Base-by-base conservation (phyloP, 2,329 filamentous ascomycete genomes). In the Leptoxyphium fumago region DNA sequence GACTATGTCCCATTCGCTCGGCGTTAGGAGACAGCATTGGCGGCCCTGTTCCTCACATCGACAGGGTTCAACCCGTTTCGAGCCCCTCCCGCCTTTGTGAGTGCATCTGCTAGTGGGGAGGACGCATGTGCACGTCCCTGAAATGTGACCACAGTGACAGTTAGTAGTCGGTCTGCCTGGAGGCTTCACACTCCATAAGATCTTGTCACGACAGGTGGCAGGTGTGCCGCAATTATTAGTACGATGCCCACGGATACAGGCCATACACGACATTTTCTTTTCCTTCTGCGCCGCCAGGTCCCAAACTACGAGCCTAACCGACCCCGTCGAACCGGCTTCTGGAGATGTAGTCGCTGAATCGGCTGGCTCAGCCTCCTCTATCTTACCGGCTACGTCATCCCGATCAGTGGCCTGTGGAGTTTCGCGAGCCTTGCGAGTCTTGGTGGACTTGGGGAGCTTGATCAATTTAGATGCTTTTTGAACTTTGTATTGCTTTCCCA, bases 131-230 rank as follows among this genome's bases (percentile, higher is more conserved):
- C 58, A 61, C 14, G 55, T 55, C 13, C 57, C 56, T 8, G 52
- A 53, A 29, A 52, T 48, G 17, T 53, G 54, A 47, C 52, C 53
- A 47, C 58, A 61, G 39, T 55, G 58, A 44, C 58, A 61, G 14
- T 56, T 56, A 42, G 57, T 60, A 5, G 56, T 57, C 14, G 58
- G 58, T 34, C 58, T 49, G 4, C 58, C 58, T 18, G 57, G 57
- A 40, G 57, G 50, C 46, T 61, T 61, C 38, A 61, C 56, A 2
- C 57, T 61, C 58, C 58, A 61, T 50, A 61, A 59, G 29, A 60
- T 46, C 46, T 61, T 60, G 38, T 47, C 52, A 38, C 58, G 56
- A 43, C 58, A 61, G 14, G 59, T 55, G n/a, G 54, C 55, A 26
- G 21, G 21, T 15, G 58, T 59, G 15, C 58, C 58, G 45, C 58